Evolutionary conservation across 1,284 basidiomycete genomes (phyloP).

Genomic region (Somion occarium): DNA sequence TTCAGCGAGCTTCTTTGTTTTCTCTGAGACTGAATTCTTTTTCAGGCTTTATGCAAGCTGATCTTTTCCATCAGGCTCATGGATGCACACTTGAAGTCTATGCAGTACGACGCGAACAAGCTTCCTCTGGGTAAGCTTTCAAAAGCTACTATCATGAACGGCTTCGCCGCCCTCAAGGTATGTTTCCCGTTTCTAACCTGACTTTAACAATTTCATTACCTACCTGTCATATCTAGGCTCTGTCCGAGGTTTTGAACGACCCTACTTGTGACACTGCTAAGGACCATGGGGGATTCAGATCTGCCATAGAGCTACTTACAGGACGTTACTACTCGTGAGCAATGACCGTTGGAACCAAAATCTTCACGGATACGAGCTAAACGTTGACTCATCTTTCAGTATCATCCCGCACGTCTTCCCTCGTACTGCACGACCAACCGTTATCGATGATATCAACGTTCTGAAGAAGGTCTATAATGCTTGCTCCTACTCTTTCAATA

Average conservation of each 20-base stretch:
- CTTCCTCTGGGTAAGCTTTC: constrained; percentile 50
- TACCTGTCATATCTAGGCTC: constrained; percentile 37
- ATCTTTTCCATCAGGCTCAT: constrained; percentile 57
- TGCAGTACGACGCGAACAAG: constrained; percentile 71
- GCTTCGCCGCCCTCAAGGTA: constrained; percentile 57
- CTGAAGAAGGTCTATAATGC: constrained; percentile 41
- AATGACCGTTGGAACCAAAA: constrained; percentile 21
- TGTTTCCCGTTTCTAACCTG: neutral
- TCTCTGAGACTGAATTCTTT: too few relatives aligned
- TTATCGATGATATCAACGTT: constrained; percentile 35
- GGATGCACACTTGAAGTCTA: constrained; percentile 52
- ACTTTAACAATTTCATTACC: too few relatives aligned
- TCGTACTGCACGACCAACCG: constrained; percentile 36
- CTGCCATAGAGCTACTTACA: constrained; percentile 45
- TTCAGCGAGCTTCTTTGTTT: neutral
- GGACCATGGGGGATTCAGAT: constrained; percentile 31
- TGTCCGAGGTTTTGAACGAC: constrained; percentile 49
- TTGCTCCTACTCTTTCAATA: constrained; percentile 1
- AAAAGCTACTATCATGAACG: constrained; percentile 51
- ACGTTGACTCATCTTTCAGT: constrained; percentile 24
- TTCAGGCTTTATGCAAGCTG: constrained; percentile 44
- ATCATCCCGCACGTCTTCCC: constrained; percentile 64
- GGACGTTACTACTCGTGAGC: constrained; percentile 61
- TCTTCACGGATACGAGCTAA: neutral
- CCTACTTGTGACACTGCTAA: constrained; percentile 37